phyloP scores from a whole-genome alignment of 129 eudicot species.

The Erigeron canadensis region DNA sequence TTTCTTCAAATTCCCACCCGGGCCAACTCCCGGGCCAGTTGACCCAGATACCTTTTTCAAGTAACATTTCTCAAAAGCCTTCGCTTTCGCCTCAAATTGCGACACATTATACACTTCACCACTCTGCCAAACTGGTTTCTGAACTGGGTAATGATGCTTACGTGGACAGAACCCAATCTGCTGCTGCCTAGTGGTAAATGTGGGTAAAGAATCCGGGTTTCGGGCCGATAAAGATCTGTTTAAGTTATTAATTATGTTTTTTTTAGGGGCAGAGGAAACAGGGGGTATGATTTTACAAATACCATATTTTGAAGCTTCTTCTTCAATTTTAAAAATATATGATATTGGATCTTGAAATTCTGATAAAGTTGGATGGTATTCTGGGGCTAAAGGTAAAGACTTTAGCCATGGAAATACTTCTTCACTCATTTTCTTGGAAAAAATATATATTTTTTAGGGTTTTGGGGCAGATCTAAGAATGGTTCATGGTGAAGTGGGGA shows the following conservation, averaged over 20 bases:
- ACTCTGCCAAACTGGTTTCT: conserved; percentile 89
- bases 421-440: conserved; percentile 24
- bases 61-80: conserved; percentile 54
- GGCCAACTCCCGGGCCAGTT: no score
- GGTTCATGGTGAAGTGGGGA: conserved; percentile 17
- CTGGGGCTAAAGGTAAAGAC: conserved; percentile 85
- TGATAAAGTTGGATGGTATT: conserved; percentile 69
- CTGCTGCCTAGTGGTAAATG: conserved; percentile 83
- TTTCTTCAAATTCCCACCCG: conserved; percentile 36
- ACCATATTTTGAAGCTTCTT: conserved; percentile 77
- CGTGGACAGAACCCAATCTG: conserved; percentile 86
- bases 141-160: conserved; percentile 69
- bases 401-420: conserved; percentile 83
- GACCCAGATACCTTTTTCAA: conserved; percentile 32
- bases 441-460: neutral
- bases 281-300: conserved; percentile 90
- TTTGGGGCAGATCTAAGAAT: conserved; percentile 26
- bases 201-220: conserved; percentile 51
- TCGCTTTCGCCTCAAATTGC: conserved; percentile 67
- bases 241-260: conserved; percentile 50
- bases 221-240: conserved; percentile 50
- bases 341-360: conserved; percentile 96
- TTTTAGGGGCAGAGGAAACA: conserved; percentile 46
- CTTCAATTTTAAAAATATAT: conserved; percentile 79
- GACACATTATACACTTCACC: conserved; percentile 63